These are phyloP conservation scores for Adansonia rubrostipa DNA, from an alignment of 441 rosid species.

Conservation along the genomic window DNA sequence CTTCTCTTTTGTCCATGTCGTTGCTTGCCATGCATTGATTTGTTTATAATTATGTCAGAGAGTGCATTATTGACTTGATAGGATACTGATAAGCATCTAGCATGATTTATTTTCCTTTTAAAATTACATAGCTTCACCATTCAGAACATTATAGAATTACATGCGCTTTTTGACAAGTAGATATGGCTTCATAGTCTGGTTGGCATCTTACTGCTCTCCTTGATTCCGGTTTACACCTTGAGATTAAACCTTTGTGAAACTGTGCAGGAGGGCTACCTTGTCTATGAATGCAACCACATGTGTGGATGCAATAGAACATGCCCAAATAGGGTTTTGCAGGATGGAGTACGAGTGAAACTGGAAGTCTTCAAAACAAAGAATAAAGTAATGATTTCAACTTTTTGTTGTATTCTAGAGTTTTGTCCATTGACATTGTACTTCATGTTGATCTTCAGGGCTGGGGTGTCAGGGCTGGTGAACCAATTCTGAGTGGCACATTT, in stretches of 20 bases:
- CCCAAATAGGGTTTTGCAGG: slow-evolving; percentile 92
- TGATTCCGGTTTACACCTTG: slow-evolving; percentile 2
- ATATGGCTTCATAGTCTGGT: slow-evolving; percentile 6
- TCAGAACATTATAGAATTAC: not conserved
- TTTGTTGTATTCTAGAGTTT: slow-evolving; percentile 22
- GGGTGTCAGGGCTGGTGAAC: slow-evolving; percentile 91
- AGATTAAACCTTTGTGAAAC: slow-evolving; percentile 25
- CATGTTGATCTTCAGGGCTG: slow-evolving; percentile 69
- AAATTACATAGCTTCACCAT: not conserved
- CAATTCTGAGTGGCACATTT: slow-evolving; percentile 88
- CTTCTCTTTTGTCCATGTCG: not conserved
- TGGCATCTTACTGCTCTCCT: not conserved
- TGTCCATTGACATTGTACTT: slow-evolving; percentile 16
- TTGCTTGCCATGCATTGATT: not conserved
- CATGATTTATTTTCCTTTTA: not conserved
- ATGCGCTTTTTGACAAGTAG: slow-evolving; percentile 8
- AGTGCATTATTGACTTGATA: slow-evolving; percentile 2
- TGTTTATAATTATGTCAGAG: not conserved
- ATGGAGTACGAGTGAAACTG: slow-evolving; percentile 71
- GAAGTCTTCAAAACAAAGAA: slow-evolving; percentile 82
- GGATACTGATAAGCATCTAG: not conserved
- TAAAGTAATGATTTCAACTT: slow-evolving; percentile 59
- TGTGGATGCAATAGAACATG: slow-evolving; percentile 81
- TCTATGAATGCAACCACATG: slow-evolving; percentile 90
- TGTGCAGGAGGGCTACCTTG: slow-evolving; percentile 95